Percentiles rank a stretch among this genome's conserved stretches.
Evolutionary conservation across 2,329 filamentous ascomycete genomes (phyloP).

Genomic region (Colletotrichum sp.): DNA sequence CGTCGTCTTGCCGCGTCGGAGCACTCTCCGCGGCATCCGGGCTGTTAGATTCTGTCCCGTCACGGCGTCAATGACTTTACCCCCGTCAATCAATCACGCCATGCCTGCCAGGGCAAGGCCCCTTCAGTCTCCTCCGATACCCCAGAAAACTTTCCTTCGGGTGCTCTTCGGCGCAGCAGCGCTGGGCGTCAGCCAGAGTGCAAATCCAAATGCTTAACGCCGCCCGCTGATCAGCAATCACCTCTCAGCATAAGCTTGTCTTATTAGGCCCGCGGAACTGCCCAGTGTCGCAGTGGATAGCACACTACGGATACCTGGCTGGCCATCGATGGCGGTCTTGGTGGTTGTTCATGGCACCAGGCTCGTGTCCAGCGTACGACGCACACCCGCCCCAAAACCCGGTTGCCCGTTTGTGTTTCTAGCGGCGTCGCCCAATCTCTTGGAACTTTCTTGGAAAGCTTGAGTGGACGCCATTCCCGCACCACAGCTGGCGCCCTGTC

Average conservation of each 20-base stretch:
- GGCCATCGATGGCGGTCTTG: not conserved
- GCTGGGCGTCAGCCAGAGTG: not conserved
- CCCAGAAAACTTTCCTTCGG: conserved; percentile 4
- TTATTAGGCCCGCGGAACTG: not conserved
- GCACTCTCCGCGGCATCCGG: not conserved
- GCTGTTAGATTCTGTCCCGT: not conserved
- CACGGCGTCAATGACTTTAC: not conserved
- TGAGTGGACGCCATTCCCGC: conserved; percentile 22
- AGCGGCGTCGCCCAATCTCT: conserved; percentile 23
- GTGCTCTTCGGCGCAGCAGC: not conserved
- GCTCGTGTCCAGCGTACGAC: not conserved
- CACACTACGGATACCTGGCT: not conserved
- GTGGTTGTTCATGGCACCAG: not conserved
- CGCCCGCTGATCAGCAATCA: not conserved
- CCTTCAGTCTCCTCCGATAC: not conserved
- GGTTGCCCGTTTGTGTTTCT: conserved; percentile 8
- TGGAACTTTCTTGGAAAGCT: conserved; percentile 24
- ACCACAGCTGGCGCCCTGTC: conserved; percentile 11
- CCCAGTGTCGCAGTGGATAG: not conserved
- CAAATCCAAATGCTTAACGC: not conserved
- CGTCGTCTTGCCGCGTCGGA: not conserved
- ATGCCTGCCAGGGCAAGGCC: not conserved
- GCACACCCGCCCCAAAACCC: not conserved
- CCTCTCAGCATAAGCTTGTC: not conserved
- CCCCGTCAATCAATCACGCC: conserved; percentile 4